Conservation (phyloP, 2,329 filamentous ascomycete genomes). For the Cercospora canescens region DNA sequence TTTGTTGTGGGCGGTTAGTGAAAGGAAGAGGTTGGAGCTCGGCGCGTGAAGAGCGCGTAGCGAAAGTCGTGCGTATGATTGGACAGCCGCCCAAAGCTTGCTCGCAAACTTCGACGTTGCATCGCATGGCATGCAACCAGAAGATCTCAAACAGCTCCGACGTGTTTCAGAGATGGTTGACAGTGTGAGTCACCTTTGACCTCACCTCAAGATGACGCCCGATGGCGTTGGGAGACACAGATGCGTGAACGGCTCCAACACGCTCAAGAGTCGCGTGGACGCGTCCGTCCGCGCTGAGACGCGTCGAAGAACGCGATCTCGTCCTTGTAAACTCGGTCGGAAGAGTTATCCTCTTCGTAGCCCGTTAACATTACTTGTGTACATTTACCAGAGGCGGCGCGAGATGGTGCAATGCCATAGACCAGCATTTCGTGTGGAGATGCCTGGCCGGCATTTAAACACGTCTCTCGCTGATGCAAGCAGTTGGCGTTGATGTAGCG, state of each 20-base stretch:
- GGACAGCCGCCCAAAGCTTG: neutral
- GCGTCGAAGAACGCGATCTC: neutral
- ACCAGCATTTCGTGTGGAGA: too few species aligned
- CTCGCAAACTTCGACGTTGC: constrained; percentile 4
- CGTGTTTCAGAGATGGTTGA: constrained; percentile 3
- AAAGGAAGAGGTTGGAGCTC: constrained; percentile 17
- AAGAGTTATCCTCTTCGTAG: neutral
- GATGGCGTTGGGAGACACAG: neutral
- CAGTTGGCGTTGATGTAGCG: too few species aligned
- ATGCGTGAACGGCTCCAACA: neutral
- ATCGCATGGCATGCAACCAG: constrained; percentile 7
- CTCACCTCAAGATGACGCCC: constrained; percentile 3
- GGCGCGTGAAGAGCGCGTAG: constrained; percentile 17
- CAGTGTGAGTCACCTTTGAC: constrained; percentile 24
- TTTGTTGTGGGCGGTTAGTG: constrained; percentile 20
- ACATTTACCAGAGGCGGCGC: constrained; percentile 5
- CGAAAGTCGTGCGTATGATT: neutral
- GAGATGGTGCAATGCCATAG: constrained; percentile 7
- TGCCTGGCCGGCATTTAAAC: too few species aligned
- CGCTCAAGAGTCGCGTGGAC: neutral
- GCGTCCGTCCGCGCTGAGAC: neutral
- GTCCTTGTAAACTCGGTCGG: neutral
- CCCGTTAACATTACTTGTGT: too few species aligned
- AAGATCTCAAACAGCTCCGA: neutral
- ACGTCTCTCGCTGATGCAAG: too few species aligned